Conservation (phyloP, 495 filamentous ascomycete species). For the Sphaerosporella brunnea region DNA sequence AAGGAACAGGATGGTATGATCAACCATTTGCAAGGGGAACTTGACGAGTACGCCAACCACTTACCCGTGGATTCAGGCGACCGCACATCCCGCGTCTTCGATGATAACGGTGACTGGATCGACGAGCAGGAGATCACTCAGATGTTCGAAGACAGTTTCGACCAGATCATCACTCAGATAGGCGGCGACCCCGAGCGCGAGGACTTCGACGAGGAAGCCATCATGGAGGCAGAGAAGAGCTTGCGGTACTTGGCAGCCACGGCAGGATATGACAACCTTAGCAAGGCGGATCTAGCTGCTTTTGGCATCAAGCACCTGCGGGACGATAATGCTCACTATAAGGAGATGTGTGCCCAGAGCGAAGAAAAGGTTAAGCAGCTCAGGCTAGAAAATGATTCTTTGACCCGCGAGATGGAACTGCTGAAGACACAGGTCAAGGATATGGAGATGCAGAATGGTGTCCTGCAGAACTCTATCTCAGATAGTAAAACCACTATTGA, state of each 20-base stretch:
- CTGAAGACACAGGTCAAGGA: background rate
- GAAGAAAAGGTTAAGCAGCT: constrained; percentile 12
- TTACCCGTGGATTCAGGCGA: constrained; percentile 24
- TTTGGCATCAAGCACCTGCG: constrained; percentile 23
- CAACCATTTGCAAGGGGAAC: constrained; percentile 21
- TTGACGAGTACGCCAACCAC: constrained; percentile 23
- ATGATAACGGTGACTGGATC: constrained; percentile 19
- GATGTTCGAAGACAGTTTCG: constrained; percentile 21
- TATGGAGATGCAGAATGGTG: constrained; percentile 8
- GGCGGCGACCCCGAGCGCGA: constrained; percentile 17
- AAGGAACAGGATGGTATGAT: constrained; percentile 19
- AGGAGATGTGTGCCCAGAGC: constrained; percentile 13
- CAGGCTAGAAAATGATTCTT: constrained; percentile 8
- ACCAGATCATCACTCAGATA: constrained; percentile 22
- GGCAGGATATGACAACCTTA: constrained; percentile 17
- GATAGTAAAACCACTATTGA: constrained; percentile 11
- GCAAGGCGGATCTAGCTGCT: constrained; percentile 20
- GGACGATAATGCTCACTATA: constrained; percentile 12
- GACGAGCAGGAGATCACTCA: constrained; percentile 20
- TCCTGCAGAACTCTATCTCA: background rate
- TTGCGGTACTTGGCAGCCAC: constrained; percentile 15
- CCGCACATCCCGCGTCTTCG: constrained; percentile 9
- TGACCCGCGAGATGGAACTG: background rate
- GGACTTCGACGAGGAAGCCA: constrained; percentile 22
- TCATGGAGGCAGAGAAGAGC: constrained; percentile 21